phyloP scores from a whole-genome alignment of 352 stramenopile species.

The Globisporangium canariense region DNA sequence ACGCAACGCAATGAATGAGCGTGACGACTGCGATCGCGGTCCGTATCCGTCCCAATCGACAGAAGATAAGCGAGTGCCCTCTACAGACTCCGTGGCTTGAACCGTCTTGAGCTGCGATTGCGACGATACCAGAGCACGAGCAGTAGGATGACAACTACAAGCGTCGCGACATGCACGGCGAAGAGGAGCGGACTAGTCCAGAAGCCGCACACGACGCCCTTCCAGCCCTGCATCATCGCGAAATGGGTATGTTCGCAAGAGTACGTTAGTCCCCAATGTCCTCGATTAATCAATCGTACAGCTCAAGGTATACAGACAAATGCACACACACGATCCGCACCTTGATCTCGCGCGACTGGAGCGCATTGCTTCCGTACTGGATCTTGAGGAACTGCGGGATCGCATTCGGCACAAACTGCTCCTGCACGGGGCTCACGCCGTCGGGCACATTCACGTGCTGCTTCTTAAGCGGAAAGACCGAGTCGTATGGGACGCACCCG shows the following conservation, averaged over 20 bases:
- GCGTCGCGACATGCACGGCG: slow-evolving; percentile 42
- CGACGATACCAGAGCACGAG: slow-evolving; percentile 43
- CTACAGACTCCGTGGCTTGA: slow-evolving; percentile 53
- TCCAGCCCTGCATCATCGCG: slow-evolving; percentile 50
- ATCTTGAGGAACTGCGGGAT: slow-evolving; percentile 64
- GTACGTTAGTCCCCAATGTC: background rate
- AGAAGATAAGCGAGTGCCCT: background rate
- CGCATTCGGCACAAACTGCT: slow-evolving; percentile 49
- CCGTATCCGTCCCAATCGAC: background rate
- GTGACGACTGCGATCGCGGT: too few species aligned
- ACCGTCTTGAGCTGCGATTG: slow-evolving; percentile 9
- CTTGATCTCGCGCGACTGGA: slow-evolving; percentile 73
- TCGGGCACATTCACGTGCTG: slow-evolving; percentile 45
- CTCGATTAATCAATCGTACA: background rate
- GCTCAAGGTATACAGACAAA: slow-evolving; percentile 4
- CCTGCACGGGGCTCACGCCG: slow-evolving; percentile 37
- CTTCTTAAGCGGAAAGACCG: slow-evolving; percentile 59
- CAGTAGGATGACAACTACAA: slow-evolving; percentile 33
- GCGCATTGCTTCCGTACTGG: slow-evolving; percentile 55
- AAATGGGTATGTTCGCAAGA: background rate
- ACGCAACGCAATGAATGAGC: too few species aligned
- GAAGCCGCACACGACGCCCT: slow-evolving; percentile 72
- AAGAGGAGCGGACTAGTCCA: slow-evolving; percentile 71
- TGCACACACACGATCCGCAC: slow-evolving; percentile 24
- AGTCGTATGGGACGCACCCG: slow-evolving; percentile 55